These are phyloP conservation scores for Solanum ahanhuiri DNA, from an alignment of 257 asterid species.

Conservation along the genomic window DNA sequence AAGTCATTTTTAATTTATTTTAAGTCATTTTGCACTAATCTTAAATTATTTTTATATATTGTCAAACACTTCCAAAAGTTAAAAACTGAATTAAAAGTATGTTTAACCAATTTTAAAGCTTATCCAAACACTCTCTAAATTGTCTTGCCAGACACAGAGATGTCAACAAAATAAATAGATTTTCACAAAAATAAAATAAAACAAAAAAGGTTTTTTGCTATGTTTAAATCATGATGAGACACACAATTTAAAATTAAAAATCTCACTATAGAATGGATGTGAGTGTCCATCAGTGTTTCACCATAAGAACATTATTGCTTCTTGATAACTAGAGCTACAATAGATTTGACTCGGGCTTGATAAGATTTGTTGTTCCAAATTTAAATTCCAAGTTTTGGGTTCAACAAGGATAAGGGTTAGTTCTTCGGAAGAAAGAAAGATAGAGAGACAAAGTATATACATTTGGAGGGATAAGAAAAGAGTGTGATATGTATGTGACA, in stretches of 20 bases:
- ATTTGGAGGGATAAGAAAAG: neutral
- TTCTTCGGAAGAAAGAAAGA: neutral
- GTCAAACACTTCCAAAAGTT: no score
- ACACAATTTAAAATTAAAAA: no score
- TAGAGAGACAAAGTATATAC: neutral
- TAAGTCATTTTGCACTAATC: no score
- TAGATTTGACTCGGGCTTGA: neutral
- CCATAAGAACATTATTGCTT: neutral
- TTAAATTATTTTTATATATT: no score
- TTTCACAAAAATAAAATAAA: no score
- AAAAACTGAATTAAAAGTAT: no score
- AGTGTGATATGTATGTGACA: neutral
- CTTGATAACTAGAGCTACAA: neutral
- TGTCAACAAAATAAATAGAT: no score
- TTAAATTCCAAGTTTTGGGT: neutral
- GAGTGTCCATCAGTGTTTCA: neutral
- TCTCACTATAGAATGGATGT: neutral
- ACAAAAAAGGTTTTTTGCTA: neutral
- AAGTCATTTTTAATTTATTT: no score
- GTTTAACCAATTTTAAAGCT: no score
- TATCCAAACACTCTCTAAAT: no score
- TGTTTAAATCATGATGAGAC: no score
- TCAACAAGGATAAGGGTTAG: neutral
- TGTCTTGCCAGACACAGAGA: no score
- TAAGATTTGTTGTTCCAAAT: neutral